Base-by-base conservation (phyloP, 768 basidiomycete species). In the Hygrophorus russula region DNA sequence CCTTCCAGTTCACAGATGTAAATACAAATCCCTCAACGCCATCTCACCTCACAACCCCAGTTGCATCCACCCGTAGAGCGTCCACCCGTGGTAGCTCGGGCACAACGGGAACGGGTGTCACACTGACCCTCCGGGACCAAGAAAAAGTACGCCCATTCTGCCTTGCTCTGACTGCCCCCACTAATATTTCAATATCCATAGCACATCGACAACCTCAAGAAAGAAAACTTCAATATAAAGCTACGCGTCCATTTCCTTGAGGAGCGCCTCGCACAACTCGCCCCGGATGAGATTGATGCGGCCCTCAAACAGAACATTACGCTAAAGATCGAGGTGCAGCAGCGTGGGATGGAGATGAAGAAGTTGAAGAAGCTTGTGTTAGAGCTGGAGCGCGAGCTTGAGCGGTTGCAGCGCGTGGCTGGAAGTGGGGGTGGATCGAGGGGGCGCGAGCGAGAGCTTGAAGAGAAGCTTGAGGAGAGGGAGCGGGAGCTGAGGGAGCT, bases 181-280 rank as follows among this genome's bases (percentile, higher is more conserved):
- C 1, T 24, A 48, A 12, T 41, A 24, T 42, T 6, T 45, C 36
- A 24, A 11, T 28, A 37, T 30, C 34, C 36, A 19, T 55, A 98
- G 93, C 87, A 93, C 60, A 89, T 96, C 56, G 91, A 98, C 63
- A 80, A 80, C 49, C 76, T 92, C 55, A 92, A 94, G 67, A 96
- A 93, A 60, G 93, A 98, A 60, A 94, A 94, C 69, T 97, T 98
- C 60, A 84, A 82, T 55, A 81, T 99, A 58, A 96, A 97, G 61
- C 75, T 98, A 41, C 87, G 91, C 46, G 87, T 97, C 2, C 91
- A 96, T 57, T 94, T 96, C 58, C 75, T 96, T 34, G 89, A 97
- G 61, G 91, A 98, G 55, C 82, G 88, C 36, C 74, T 99, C 12
- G 83, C 84, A 2, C 80, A 88, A 53, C 78, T 92, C 38, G 85